Conservation (phyloP, 1,284 basidiomycete genomes). For the Cryptococcus jaspeensis region DNA sequence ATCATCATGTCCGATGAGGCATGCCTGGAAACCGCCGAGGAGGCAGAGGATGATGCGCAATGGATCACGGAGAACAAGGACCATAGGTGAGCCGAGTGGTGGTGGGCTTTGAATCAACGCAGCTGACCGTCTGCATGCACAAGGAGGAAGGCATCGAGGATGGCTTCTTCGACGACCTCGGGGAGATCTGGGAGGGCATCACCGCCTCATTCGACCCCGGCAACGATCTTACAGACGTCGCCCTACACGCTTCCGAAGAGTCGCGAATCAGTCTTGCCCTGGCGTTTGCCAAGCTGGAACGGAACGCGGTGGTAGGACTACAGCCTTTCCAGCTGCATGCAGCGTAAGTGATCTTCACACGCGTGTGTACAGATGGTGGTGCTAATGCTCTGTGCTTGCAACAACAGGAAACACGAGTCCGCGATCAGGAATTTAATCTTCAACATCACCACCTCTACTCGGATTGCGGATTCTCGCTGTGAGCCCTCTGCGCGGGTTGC, state of each 20-base stretch:
- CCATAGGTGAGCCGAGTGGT: slow-evolving; percentile 25
- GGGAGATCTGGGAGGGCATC: slow-evolving; percentile 16
- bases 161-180: slow-evolving; percentile 13
- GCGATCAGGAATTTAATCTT: slow-evolving; percentile 35
- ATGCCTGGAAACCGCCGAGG: slow-evolving; percentile 14
- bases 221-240: not conserved
- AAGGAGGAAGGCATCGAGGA: not conserved
- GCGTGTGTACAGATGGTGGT: not conserved
- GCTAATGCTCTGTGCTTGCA: not conserved
- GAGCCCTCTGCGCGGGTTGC: not conserved
- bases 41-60: slow-evolving; percentile 22
- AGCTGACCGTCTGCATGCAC: too few species aligned
- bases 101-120: too few species aligned
- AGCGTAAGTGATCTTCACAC: slow-evolving; percentile 20
- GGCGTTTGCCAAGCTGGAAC: slow-evolving; percentile 38
- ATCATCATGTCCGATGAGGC: slow-evolving; percentile 17
- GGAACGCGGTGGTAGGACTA: slow-evolving; percentile 43
- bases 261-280: slow-evolving; percentile 25
- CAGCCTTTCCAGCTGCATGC: slow-evolving; percentile 25
- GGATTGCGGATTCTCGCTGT: slow-evolving; percentile 45
- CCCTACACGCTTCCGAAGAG: slow-evolving; percentile 18
- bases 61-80: slow-evolving; percentile 30
- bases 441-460: slow-evolving; percentile 37
- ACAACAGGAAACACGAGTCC: slow-evolving; percentile 30
- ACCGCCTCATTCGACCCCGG: slow-evolving; percentile 18